Evolutionary conservation across 805 yeast genomes (phyloP), one percentile per base, ranked within the genome.

Genomic region (Saturnispora sekii): DNA sequence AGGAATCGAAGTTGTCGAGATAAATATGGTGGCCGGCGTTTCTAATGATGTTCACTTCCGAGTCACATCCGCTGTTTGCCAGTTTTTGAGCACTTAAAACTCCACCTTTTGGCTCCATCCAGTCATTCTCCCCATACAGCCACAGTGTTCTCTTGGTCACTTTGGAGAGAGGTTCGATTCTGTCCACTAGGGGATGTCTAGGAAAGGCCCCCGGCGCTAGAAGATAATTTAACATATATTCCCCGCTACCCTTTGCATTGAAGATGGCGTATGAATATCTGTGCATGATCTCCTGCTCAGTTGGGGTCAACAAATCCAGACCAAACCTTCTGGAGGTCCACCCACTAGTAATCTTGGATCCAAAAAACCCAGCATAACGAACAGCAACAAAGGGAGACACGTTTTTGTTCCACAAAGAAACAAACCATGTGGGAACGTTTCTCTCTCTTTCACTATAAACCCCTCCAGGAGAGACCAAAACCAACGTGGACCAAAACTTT

Each of bases 191-290:
- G 1, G 97, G 95, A 53, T 73, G 66, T 49, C 96, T 69, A 1
- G 97, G 95, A 40, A 77, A 76, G 0, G 95, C 97, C 3, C 97
- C 98, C 6, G 96, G 95, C 0, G 86, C 89, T 18, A 90, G 65
- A 15, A 88, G 68, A 57, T 82, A 84, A 52, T 86, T 84, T 51
- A 93, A 67, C 69, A 90, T 80, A 60, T 90, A 90, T 64, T 90
- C 98, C 6, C 97, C 97, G 0, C 94, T 84, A 0, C 98, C 98
- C 3, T 71, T 76, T 7, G 85, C 81, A 51, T 81, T 84, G 69
- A 93, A 93, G 10, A 89, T 85, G 4, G 80, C 76, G 62, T 90
- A 89, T 0, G 90, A 69, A 60, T 93, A 93, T 51, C 70, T 69
- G 57, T 93, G 97, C 51, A 90, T 65, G 5, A 76, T 66, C 17